Base-by-base conservation (phyloP, 225 moss, liverwort and hornwort genomes). In the Pseudoscleropodium purum region DNA sequence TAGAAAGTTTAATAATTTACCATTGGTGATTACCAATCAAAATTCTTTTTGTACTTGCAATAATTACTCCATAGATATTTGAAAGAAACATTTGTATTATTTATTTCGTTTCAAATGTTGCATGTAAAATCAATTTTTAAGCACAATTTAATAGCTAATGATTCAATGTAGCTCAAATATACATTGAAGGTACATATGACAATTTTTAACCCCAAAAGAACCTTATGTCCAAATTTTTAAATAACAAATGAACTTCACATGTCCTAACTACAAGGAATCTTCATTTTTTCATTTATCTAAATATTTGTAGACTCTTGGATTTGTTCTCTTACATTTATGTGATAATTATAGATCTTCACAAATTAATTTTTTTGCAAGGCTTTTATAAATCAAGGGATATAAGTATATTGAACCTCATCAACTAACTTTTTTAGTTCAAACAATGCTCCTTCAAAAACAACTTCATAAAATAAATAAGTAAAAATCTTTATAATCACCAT, bases 341-440 rank as follows among this genome's bases (percentile, higher is more conserved):
- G 0, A 0, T 41, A 54, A 54, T 54, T 54, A 72, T 7, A 41
- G 1, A 72, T 72, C 15, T 70, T 25, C 2, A 39, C 14, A 70
- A 39, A 25, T 4, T 39, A 25, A 25, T 4, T 39, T 5, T 1
- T 43, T 43, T 2, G 0, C 5, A 72, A n/a, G 13, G 0, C 72
- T 72, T 72, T 26, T 72, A 41, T 5, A 15, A 5, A 26, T 72
- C 15, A 41, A 41, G 8, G 15, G 13, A 41, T 41, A 25, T 72
- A 26, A 15, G 5, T 15, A 27, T 15, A 4, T 41, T 72, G 26
- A 15, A 41, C 26, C 5, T 43, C 26, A 41, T 41, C 27, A 72
- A 72, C 8, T 26, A 70, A 41, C 11, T 4, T 41, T 70, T 26
- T 41, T 26, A 26, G 5, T 72, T 25, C 14, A 15, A 72, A 47